Evolutionary conservation across 306 rosid species (phyloP).

Genomic region (Rubus parviflorus): DNA sequence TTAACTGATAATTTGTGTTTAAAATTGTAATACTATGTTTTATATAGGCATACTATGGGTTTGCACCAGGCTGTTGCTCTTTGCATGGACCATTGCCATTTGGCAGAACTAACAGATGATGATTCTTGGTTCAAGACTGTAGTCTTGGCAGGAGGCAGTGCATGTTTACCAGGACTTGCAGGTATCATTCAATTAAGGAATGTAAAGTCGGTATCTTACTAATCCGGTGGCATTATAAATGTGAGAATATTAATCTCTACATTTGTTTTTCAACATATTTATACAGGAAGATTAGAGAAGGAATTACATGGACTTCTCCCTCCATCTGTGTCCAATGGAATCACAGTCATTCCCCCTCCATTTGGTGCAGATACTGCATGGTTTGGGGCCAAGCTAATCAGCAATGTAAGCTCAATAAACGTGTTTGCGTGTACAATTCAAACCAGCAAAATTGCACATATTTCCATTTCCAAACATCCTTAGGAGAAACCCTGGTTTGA

Average conservation of each 20-base stretch:
- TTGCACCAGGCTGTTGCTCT: constrained; percentile 88
- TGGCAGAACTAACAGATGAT: constrained; percentile 60
- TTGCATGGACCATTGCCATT: constrained; percentile 78
- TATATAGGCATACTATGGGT: constrained; percentile 69
- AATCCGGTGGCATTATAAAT: not conserved
- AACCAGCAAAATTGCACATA: constrained; percentile 10
- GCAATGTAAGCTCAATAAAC: constrained; percentile 60
- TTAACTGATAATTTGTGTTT: not conserved
- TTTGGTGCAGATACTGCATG: constrained; percentile 77
- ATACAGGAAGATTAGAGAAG: constrained; percentile 69
- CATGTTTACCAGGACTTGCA: constrained; percentile 89
- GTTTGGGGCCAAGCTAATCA: constrained; percentile 84
- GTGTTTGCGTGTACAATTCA: not conserved
- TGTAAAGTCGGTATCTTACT: constrained; percentile 17
- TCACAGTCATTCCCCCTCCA: constrained; percentile 75
- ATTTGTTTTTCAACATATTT: not conserved
- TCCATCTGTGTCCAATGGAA: constrained; percentile 51
- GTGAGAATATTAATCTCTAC: constrained; percentile 4
- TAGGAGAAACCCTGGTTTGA: not conserved
- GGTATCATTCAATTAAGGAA: constrained; percentile 42
- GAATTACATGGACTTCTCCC: constrained; percentile 64
- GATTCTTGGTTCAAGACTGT: constrained; percentile 78
- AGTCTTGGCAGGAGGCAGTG: constrained; percentile 76
- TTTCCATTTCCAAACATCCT: constrained; percentile 4
- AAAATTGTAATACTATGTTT: constrained; percentile 4